Evolutionary conservation across 2,329 filamentous ascomycete genomes (phyloP).

Genomic region (Sporothrix inflata): DNA sequence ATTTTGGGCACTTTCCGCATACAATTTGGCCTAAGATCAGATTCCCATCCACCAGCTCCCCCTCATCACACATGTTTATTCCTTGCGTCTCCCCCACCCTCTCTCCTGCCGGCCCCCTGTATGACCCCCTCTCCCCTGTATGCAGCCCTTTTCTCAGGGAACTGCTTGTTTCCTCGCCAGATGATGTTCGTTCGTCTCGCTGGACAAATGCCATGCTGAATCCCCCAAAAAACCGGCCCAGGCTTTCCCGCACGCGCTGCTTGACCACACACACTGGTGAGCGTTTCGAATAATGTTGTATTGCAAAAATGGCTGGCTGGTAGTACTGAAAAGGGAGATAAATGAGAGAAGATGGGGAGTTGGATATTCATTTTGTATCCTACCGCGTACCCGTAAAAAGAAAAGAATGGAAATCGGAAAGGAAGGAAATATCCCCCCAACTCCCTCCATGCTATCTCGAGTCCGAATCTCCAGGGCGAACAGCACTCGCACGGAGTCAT

Average conservation of each 20-base stretch:
- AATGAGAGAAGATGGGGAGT: too few species aligned
- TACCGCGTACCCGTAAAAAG: too few species aligned
- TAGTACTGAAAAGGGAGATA: neutral
- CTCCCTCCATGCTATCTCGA: too few species aligned
- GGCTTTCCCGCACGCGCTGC: neutral
- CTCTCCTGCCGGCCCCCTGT: neutral
- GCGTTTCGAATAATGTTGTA: neutral
- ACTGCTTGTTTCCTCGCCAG: neutral
- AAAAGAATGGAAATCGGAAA: neutral
- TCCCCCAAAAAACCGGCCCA: neutral
- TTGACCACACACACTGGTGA: neutral
- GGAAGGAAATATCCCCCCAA: too few species aligned
- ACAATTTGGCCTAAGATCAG: neutral
- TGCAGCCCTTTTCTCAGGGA: neutral
- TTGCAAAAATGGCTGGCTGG: neutral
- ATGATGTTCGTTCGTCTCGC: neutral
- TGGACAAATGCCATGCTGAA: constrained; percentile 2
- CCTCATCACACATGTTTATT: neutral
- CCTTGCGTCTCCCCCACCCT: neutral
- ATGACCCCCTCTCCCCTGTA: too few species aligned
- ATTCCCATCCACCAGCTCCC: neutral
- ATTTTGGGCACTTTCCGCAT: neutral
- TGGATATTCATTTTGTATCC: too few species aligned
- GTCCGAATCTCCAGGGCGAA: too few species aligned
- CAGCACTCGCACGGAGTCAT: too few species aligned